These are phyloP conservation scores for Colletotrichum neosansevieriae DNA, from an alignment of 2,329 filamentous ascomycete genomes.

Conservation along the genomic window DNA sequence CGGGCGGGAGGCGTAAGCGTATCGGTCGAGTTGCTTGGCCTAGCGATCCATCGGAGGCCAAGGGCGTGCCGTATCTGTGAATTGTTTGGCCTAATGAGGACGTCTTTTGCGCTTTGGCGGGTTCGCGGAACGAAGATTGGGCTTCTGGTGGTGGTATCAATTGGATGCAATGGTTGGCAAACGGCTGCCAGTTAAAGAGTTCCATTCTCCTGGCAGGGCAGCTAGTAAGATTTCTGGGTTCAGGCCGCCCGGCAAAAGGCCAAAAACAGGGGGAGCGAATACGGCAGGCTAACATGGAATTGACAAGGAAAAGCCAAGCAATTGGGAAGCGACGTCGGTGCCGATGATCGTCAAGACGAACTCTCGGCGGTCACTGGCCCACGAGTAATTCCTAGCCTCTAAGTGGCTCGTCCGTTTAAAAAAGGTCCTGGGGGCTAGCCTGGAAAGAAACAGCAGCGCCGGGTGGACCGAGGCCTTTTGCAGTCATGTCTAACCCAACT, in stretches of 20 bases:
- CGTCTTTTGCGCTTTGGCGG: conserved; percentile 11
- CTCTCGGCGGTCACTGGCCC: conserved; percentile 21
- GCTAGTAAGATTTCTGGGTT: neutral
- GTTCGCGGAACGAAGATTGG: conserved; percentile 7
- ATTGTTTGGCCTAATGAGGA: conserved; percentile 1
- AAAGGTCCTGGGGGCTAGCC: conserved; percentile 9
- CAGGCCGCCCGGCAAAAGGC: neutral
- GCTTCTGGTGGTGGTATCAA: neutral
- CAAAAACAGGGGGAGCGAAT: conserved; percentile 1
- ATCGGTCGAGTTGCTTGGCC: conserved; percentile 16
- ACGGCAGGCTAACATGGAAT: conserved; percentile 19
- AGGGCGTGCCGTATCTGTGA: neutral
- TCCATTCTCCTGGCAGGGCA: neutral
- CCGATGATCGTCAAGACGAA: conserved; percentile 39
- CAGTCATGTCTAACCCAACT: conserved; percentile 44
- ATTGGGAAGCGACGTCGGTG: conserved; percentile 34
- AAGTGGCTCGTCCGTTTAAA: conserved; percentile 20
- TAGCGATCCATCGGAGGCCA: conserved; percentile 17
- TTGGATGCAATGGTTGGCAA: neutral
- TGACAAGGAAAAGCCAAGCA: neutral
- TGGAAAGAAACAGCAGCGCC: conserved; percentile 37
- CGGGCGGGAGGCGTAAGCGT: conserved; percentile 37
- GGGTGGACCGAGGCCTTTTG: conserved; percentile 42
- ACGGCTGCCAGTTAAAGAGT: neutral
- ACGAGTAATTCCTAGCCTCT: conserved; percentile 17